Percentiles rank a stretch among this genome's conserved stretches.
Conservation (phyloP, 495 filamentous ascomycete species). For the Acidiella bohemica region DNA sequence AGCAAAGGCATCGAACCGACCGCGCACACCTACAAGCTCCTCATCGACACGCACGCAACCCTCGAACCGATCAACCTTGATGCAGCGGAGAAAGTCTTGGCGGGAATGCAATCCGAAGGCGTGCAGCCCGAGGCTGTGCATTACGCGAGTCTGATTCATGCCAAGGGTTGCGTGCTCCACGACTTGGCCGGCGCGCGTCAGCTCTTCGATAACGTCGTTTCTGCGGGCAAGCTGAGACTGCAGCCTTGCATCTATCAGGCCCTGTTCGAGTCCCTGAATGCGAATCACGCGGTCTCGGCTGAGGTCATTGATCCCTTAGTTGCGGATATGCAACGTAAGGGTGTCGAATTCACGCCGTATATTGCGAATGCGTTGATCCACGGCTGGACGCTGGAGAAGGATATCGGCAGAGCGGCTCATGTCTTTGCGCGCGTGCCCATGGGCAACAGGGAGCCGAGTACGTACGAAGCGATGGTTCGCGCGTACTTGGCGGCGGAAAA, state of each 20-base stretch:
- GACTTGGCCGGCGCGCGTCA: conserved; percentile 71
- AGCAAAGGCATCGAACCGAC: conserved; percentile 78
- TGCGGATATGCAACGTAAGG: conserved; percentile 51
- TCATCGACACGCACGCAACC: conserved; percentile 89
- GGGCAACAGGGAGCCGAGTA: conserved; percentile 81
- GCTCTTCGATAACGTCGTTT: conserved; percentile 68
- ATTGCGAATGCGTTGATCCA: conserved; percentile 99
- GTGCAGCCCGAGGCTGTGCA: conserved; percentile 79
- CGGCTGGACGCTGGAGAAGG: conserved; percentile 79
- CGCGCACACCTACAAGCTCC: conserved; percentile 91
- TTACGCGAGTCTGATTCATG: conserved; percentile 89
- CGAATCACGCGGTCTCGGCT: conserved; percentile 71
- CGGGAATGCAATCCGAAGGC: conserved; percentile 60
- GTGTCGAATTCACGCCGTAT: conserved; percentile 84
- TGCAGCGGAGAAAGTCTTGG: conserved; percentile 74
- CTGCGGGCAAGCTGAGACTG: conserved; percentile 46
- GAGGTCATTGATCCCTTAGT: conserved; percentile 59
- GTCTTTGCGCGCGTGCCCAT: conserved; percentile 64
- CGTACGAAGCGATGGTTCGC: conserved; percentile 98
- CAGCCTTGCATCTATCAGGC: conserved; percentile 90
- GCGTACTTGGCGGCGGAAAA: conserved; percentile 79
- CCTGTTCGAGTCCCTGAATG: conserved; percentile 89
- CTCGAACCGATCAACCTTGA: conserved; percentile 84
- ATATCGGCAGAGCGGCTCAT: conserved; percentile 61
- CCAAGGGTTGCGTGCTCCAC: conserved; percentile 86